These are phyloP conservation scores for Pachyrhizus erosus DNA, from an alignment of 306 rosid genomes.

Conservation along the genomic window DNA sequence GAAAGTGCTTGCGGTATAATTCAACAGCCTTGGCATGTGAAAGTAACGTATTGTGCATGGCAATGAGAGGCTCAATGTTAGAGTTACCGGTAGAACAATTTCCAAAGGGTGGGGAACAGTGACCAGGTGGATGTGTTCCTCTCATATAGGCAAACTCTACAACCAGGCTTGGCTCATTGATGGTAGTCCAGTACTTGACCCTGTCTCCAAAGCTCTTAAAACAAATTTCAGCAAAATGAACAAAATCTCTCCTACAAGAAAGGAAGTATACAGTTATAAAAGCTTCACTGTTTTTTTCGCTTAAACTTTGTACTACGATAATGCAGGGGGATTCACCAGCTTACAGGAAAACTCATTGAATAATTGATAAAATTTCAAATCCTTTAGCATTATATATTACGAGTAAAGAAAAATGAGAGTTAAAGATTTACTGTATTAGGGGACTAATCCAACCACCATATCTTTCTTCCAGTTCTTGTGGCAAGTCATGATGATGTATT, in stretches of 20 bases:
- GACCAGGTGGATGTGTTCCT: conserved; percentile 59
- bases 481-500: conserved; percentile 62
- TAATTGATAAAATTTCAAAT: not conserved
- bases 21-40: conserved; percentile 72
- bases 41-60: conserved; percentile 67
- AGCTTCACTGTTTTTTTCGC: not conserved
- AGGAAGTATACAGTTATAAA: not conserved
- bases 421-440: conserved; percentile 54
- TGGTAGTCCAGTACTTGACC: conserved; percentile 63
- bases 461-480: conserved; percentile 58
- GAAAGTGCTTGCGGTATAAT: conserved; percentile 57
- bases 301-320: not conserved
- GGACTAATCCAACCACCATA: conserved; percentile 70
- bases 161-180: conserved; percentile 58
- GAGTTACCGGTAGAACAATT: conserved; percentile 68
- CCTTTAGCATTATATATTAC: not conserved
- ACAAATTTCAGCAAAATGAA: conserved; percentile 58
- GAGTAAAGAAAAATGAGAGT: not conserved
- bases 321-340: not conserved
- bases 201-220: conserved; percentile 60
- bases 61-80: conserved; percentile 66
- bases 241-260: conserved; percentile 63
- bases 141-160: conserved; percentile 39
- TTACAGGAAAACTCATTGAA: not conserved
- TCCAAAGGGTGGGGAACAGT: conserved; percentile 74